A percentile compares a stretch with the other conserved stretches of the same genome.
Evolutionary conservation across 441 rosid genomes (phyloP).

Genomic region (Croton laevigatus): DNA sequence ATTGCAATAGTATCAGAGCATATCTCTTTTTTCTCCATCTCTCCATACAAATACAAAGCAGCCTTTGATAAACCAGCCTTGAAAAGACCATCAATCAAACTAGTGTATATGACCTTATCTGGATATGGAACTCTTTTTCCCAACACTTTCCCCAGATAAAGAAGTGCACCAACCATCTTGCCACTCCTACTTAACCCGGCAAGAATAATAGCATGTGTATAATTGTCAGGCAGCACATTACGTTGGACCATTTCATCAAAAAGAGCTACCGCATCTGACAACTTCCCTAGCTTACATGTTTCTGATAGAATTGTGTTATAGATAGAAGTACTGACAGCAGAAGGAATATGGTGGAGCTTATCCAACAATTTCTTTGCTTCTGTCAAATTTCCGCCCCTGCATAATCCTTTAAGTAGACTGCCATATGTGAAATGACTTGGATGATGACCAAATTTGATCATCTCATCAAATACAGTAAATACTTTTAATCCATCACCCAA

Average conservation of each 20-base stretch:
- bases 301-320: constrained; percentile 71
- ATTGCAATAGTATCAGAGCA: constrained; percentile 52
- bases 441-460: constrained; percentile 56
- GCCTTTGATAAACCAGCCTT: constrained; percentile 63
- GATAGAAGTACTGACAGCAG: constrained; percentile 54
- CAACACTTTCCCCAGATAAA: constrained; percentile 47
- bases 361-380: constrained; percentile 62
- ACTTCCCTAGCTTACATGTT: constrained; percentile 52
- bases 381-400: constrained; percentile 58
- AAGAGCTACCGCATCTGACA: constrained; percentile 58
- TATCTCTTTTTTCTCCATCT: constrained; percentile 46
- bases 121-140: constrained; percentile 40
- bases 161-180: constrained; percentile 60
- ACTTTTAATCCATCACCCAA: constrained; percentile 56
- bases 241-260: constrained; percentile 60
- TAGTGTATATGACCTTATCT: constrained; percentile 48
- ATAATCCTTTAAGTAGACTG: constrained; percentile 77
- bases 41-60: constrained; percentile 43
- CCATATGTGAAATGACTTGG: constrained; percentile 68
- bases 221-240: constrained; percentile 57
- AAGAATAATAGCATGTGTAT: constrained; percentile 61
- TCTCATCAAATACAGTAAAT: constrained; percentile 71
- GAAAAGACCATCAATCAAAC: constrained; percentile 66
- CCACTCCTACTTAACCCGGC: constrained; percentile 68
- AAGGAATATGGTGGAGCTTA: constrained; percentile 48